phyloP scores from a whole-genome alignment of 768 basidiomycete genomes.

The Pulveroboletus sp. region DNA sequence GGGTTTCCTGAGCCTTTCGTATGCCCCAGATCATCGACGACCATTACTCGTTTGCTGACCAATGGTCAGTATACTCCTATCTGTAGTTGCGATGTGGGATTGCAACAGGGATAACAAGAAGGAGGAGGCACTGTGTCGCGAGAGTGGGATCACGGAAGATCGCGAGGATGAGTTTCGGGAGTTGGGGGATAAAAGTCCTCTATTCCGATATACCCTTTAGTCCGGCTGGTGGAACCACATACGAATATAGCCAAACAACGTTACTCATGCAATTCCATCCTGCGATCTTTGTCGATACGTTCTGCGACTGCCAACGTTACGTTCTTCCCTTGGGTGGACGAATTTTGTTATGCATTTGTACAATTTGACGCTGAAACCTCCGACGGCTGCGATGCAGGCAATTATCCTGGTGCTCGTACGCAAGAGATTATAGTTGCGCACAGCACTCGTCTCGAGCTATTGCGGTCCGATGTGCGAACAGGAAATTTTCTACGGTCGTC shows the following conservation, averaged over 20 bases:
- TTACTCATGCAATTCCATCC: not conserved
- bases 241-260: conserved; percentile 24
- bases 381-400: conserved; percentile 75
- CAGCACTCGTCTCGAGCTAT: conserved; percentile 87
- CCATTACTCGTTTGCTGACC: conserved; percentile 24
- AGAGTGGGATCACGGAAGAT: conserved; percentile 39
- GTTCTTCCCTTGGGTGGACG: conserved; percentile 13
- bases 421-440: conserved; percentile 94
- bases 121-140: conserved; percentile 42
- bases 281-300: conserved; percentile 1
- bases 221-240: not conserved
- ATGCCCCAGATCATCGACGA: conserved; percentile 12
- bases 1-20: conserved; percentile 32
- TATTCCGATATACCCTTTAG: conserved; percentile 42
- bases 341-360: conserved; percentile 79
- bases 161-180: conserved; percentile 39
- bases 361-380: conserved; percentile 91
- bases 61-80: conserved; percentile 36
- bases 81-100: conserved; percentile 43
- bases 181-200: conserved; percentile 51
- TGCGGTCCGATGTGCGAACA: conserved; percentile 84
- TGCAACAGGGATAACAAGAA: conserved; percentile 46
- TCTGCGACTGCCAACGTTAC: conserved; percentile 8
- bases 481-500: conserved; percentile 79
- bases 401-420: conserved; percentile 82